Conservation (phyloP, 73 alveolate genomes). For the Symbiodinium natans region DNA sequence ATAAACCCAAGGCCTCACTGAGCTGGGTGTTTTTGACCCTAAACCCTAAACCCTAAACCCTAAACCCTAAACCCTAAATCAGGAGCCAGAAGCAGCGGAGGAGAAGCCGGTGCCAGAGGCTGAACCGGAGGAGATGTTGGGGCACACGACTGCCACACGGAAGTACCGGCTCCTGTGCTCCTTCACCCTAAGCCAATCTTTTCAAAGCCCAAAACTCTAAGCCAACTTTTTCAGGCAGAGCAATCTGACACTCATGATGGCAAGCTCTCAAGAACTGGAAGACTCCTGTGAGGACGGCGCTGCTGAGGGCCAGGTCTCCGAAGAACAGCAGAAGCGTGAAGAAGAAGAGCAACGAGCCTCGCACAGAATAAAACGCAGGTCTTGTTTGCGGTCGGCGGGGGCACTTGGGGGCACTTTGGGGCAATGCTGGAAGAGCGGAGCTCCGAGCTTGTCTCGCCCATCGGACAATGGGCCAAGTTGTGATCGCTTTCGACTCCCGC, state of each 20-base stretch:
- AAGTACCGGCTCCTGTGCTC: no score
- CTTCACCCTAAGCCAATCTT: no score
- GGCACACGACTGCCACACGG: no score
- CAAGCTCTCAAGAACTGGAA: neutral
- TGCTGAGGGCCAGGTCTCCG: conserved; percentile 60
- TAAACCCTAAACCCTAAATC: neutral
- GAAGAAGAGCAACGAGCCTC: conserved; percentile 58
- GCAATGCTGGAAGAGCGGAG: neutral
- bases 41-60: neutral
- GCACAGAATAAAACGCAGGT: neutral
- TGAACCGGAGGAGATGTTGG: no score
- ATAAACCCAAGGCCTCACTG: no score
- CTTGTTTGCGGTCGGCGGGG: neutral
- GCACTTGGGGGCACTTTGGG: neutral
- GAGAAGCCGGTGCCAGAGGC: neutral
- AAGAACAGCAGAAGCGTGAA: conserved; percentile 78
- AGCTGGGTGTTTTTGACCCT: neutral
- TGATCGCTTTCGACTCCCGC: no score
- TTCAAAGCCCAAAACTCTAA: no score
- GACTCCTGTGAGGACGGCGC: neutral
- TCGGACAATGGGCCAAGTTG: neutral
- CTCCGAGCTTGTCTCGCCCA: neutral
- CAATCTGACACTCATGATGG: neutral
- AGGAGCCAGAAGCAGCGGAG: conserved; percentile 4
- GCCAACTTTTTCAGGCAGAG: no score